These are phyloP conservation scores for Phaeosphaeriaceae sp. DNA, from an alignment of 2,329 filamentous ascomycete genomes.

Conservation along the genomic window DNA sequence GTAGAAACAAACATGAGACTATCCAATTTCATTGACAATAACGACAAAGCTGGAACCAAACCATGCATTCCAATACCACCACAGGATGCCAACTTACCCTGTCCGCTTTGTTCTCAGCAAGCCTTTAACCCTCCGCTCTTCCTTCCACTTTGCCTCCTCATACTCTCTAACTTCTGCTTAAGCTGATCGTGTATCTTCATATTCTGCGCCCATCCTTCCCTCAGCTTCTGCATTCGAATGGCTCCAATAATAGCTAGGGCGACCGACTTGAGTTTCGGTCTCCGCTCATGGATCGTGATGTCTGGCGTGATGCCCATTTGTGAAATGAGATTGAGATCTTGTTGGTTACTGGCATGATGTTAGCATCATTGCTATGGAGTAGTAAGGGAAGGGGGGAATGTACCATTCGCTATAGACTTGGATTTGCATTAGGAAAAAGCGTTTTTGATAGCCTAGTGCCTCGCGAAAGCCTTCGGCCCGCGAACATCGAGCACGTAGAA, in stretches of 20 bases:
- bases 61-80: too few relatives aligned
- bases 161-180: conserved; percentile 54
- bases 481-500: conserved; percentile 80
- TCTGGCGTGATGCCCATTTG: conserved; percentile 75
- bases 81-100: too few relatives aligned
- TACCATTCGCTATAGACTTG: conserved; percentile 91
- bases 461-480: conserved; percentile 81
- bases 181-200: conserved; percentile 57
- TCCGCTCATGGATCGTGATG: conserved; percentile 51
- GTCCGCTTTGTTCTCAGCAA: not conserved
- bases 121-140: conserved; percentile 23
- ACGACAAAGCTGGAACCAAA: too few relatives aligned
- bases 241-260: conserved; percentile 57
- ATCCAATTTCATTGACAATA: too few relatives aligned
- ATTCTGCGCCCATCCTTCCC: conserved; percentile 58
- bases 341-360: conserved; percentile 76
- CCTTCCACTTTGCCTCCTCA: conserved; percentile 43
- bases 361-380: conserved; percentile 7
- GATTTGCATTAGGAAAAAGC: conserved; percentile 78
- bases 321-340: conserved; percentile 83
- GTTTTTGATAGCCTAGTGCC: conserved; percentile 86
- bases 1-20: too few relatives aligned
- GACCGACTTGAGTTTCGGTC: conserved; percentile 56
- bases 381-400: conserved; percentile 49
- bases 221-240: conserved; percentile 58